Conservation (phyloP, 2,329 filamentous ascomycete species). For the Berkeleyomyces basicola region DNA sequence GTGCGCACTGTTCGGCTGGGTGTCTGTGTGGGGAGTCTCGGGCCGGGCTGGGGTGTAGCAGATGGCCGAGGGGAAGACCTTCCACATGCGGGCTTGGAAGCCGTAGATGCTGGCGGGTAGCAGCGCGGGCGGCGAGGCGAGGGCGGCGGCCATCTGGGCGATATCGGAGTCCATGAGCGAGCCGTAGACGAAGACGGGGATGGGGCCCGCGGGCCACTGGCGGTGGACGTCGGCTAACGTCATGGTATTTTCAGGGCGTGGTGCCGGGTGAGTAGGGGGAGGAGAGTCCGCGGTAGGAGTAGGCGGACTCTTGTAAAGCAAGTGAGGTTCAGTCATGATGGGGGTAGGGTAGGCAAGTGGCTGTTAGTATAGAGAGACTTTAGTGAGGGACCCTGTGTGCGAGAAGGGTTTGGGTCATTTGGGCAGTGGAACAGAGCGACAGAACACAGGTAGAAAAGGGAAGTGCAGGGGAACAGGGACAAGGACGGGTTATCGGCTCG, state of each 20-base stretch:
- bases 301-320: no score
- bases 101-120: neutral
- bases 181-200: slow-evolving; percentile 10
- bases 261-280: neutral
- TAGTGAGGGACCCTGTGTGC: no score
- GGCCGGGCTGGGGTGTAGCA: neutral
- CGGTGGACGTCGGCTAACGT: neutral
- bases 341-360: no score
- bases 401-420: no score
- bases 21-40: neutral
- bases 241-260: neutral
- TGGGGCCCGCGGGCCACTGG: neutral
- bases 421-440: no score
- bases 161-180: slow-evolving; percentile 10
- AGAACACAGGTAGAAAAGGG: no score
- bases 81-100: slow-evolving; percentile 11
- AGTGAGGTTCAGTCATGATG: no score
- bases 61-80: slow-evolving; percentile 8
- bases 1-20: neutral
- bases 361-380: no score
- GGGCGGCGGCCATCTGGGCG: slow-evolving; percentile 7
- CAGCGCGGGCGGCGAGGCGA: neutral
- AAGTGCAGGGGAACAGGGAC: no score
- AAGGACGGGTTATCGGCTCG: no score
- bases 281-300: no score